Percentiles rank a stretch among this genome's conserved stretches.
Evolutionary conservation across 805 yeast species (phyloP).

Genomic region (Starmerella etchellsii): DNA sequence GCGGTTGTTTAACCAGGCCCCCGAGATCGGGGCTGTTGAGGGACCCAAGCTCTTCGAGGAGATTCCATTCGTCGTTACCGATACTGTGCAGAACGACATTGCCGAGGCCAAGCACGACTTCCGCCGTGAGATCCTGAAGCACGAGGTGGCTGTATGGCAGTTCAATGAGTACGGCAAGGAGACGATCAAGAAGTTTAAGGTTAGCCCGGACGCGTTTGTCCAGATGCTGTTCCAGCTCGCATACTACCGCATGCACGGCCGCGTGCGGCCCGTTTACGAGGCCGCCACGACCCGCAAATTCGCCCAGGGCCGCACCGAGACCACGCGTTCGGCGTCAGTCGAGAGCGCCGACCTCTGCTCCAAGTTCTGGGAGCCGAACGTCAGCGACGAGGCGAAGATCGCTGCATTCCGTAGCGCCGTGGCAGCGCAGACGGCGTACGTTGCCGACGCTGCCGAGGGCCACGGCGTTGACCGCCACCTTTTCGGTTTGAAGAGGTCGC

Average conservation of each 20-base stretch:
- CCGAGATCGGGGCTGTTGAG: conserved; percentile 23
- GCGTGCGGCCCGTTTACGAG: conserved; percentile 81
- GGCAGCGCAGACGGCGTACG: conserved; percentile 58
- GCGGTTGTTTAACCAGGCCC: conserved; percentile 40
- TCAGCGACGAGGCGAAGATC: conserved; percentile 44
- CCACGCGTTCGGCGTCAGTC: conserved; percentile 69
- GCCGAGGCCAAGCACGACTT: conserved; percentile 45
- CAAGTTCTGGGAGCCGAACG: conserved; percentile 50
- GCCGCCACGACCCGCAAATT: conserved; percentile 87
- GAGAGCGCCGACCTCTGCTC: conserved; percentile 60
- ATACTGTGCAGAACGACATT: conserved; percentile 40
- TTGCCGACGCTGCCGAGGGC: conserved; percentile 69
- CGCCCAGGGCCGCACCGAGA: conserved; percentile 86
- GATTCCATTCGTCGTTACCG: conserved; percentile 42
- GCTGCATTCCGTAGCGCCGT: conserved; percentile 60
- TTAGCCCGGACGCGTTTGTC: conserved; percentile 85
- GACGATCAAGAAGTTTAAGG: conserved; percentile 68
- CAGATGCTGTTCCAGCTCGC: conserved; percentile 89
- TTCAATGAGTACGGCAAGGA: conserved; percentile 78
- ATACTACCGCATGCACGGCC: conserved; percentile 69
- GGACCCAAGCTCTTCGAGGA: conserved; percentile 27
- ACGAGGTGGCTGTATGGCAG: conserved; percentile 67
- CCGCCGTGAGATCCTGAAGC: conserved; percentile 42
- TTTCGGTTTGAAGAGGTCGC: conserved; percentile 69
- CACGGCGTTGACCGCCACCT: conserved; percentile 88